Base-by-base conservation (phyloP, 2,329 filamentous ascomycete genomes). In the Didymella exigua region DNA sequence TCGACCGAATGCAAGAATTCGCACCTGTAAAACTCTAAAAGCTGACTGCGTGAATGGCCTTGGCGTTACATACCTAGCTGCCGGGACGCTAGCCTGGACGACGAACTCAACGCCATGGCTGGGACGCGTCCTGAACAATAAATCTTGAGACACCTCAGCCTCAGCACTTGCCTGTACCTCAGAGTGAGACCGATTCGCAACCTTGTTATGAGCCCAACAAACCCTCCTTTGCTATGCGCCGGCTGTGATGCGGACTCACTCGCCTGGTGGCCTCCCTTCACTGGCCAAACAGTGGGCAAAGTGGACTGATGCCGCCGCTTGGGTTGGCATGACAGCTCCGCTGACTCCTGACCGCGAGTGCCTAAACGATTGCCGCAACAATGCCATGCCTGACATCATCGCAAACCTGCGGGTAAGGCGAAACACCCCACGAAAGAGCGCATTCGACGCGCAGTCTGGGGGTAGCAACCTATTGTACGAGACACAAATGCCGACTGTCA, bases 341-440 rank as follows among this genome's bases (percentile, higher is more conserved):
- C 27, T 40, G 34, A 27, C 42, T 41, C 29, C 14, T 42, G 44
- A 37, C 11, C 19, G 18, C 30, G 14, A n/a, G 6, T 42, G 36
- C 30, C 23, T 18, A 24, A 30, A 33, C 13, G 14, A 30, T 30
- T 26, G n/a, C 19, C 18, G 29, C 24, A 46, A 42, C 34, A 49
- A 40, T 49, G n/a, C 40, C 36, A 50, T 49, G n/a, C 29, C 31
- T 55, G 52, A 55, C 29, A 31, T 49, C 46, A 46, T 24, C 52
- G n/a, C 30, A 19, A n/a, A 19, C 18, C 18, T 40, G 45, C 41
- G 46, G 46, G n/a, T 55, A 40, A 38, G 45, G 33, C 33, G 36
- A 46, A 45, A 49, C 30, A 31, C 41, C 46, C 51, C 51, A 24
- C 38, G 33, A 49, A 49, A 26, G 18, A 33, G 11, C 23, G 26